Evolutionary conservation across 441 rosid genomes (phyloP).

Genomic region (Gossypium gossypioides): DNA sequence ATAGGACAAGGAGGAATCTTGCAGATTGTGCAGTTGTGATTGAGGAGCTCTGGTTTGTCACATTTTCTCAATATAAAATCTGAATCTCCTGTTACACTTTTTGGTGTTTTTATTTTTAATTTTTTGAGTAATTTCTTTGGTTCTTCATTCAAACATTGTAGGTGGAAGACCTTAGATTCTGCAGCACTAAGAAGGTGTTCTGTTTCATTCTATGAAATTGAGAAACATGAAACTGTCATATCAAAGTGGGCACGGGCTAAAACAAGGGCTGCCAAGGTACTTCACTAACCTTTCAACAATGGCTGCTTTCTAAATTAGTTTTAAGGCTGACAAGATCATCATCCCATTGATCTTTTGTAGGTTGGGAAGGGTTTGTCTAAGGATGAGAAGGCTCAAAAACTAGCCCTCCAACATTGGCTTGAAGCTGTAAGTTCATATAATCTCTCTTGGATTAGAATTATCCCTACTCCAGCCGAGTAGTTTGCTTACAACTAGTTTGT

Average conservation of each 20-base stretch:
- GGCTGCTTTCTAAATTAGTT: background rate
- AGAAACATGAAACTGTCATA: conserved; percentile 58
- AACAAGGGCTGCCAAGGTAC: conserved; percentile 69
- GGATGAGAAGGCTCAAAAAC: conserved; percentile 58
- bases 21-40: conserved; percentile 62
- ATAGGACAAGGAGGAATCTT: conserved; percentile 54
- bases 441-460: background rate
- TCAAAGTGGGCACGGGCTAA: conserved; percentile 68
- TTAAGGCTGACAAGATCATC: background rate
- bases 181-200: conserved; percentile 59
- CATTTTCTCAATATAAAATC: conserved; percentile 8
- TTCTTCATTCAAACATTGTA: conserved; percentile 14
- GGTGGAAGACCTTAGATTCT: conserved; percentile 83
- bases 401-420: conserved; percentile 71
- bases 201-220: conserved; percentile 47
- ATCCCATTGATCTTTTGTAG: conserved; percentile 20
- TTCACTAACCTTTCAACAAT: background rate
- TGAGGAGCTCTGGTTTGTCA: conserved; percentile 54
- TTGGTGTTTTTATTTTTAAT: background rate
- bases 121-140: background rate
- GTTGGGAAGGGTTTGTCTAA: conserved; percentile 60
- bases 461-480: background rate
- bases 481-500: background rate
- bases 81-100: background rate
- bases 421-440: conserved; percentile 48